These are phyloP conservation scores for Obba rivulosa DNA, from an alignment of 768 basidiomycete genomes.

Conservation along the genomic window DNA sequence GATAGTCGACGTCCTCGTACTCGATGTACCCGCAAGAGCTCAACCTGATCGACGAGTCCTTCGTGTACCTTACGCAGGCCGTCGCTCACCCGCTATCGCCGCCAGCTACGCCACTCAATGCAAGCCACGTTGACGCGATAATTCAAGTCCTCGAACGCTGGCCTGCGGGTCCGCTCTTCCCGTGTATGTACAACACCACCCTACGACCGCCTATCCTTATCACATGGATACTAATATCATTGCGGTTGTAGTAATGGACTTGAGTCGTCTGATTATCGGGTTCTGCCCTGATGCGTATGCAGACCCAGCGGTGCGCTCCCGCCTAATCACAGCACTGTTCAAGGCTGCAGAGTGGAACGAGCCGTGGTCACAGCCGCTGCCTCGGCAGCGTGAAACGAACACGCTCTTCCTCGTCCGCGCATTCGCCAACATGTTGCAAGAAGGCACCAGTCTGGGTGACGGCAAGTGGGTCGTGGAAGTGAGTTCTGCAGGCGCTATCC, in stretches of 20 bases:
- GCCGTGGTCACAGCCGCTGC: conserved; percentile 48
- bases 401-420: conserved; percentile 73
- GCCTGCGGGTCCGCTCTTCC: conserved; percentile 70
- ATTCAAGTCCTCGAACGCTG: conserved; percentile 65
- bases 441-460: conserved; percentile 37
- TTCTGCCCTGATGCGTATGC: conserved; percentile 53
- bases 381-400: conserved; percentile 81
- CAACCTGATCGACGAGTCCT: conserved; percentile 52
- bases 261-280: conserved; percentile 70
- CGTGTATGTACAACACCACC: conserved; percentile 37
- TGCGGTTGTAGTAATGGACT: conserved; percentile 65
- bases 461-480: conserved; percentile 52
- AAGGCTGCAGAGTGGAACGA: conserved; percentile 61
- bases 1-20: conserved; percentile 63
- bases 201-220: neutral
- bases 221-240: neutral
- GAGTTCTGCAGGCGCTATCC: conserved; percentile 6
- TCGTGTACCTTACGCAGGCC: conserved; percentile 50
- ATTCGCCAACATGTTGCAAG: conserved; percentile 74
- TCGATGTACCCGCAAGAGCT: conserved; percentile 68
- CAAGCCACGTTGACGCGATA: conserved; percentile 56
- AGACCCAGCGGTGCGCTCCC: conserved; percentile 36
- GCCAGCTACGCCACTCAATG: conserved; percentile 28
- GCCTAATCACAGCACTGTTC: conserved; percentile 60
- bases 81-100: conserved; percentile 29